phyloP scores from a whole-genome alignment of 2,329 filamentous ascomycete genomes.

The Apiospora koreana region DNA sequence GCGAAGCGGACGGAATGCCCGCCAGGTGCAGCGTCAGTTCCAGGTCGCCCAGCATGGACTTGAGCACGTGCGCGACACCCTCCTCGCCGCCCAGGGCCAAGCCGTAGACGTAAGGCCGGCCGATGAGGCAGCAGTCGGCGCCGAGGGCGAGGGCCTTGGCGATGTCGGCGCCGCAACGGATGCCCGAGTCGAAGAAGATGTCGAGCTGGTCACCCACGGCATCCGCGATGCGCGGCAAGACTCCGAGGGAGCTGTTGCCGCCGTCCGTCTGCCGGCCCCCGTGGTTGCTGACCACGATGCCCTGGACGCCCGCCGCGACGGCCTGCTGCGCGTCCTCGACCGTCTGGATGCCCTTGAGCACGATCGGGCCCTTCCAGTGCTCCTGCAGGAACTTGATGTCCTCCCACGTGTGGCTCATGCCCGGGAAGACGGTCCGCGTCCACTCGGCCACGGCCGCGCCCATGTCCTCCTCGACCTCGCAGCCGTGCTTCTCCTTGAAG shows the following conservation, averaged over 20 bases:
- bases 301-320: conserved; percentile 24
- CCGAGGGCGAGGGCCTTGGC: conserved; percentile 60
- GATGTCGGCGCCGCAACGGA: conserved; percentile 61
- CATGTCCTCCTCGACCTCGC: conserved; percentile 24
- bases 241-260: conserved; percentile 53
- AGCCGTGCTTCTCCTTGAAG: conserved; percentile 24
- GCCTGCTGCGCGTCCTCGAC: conserved; percentile 28
- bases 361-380: conserved; percentile 31
- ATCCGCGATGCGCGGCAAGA: conserved; percentile 61
- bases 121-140: conserved; percentile 59
- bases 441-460: conserved; percentile 25
- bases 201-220: conserved; percentile 61
- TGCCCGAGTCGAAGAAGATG: conserved; percentile 62
- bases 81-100: conserved; percentile 29
- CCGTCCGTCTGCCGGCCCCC: conserved; percentile 60
- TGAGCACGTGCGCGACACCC: conserved; percentile 28
- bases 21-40: conserved; percentile 30
- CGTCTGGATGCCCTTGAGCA: conserved; percentile 36
- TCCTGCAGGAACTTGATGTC: conserved; percentile 26
- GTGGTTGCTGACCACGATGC: conserved; percentile 58
- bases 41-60: conserved; percentile 28
- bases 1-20: conserved; percentile 23
- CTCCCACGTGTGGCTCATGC: conserved; percentile 27
- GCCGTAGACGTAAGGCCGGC: conserved; percentile 57
- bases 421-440: conserved; percentile 28